Base-by-base conservation (phyloP, 345 rosid genomes). In the Hypericum androsaemum region DNA sequence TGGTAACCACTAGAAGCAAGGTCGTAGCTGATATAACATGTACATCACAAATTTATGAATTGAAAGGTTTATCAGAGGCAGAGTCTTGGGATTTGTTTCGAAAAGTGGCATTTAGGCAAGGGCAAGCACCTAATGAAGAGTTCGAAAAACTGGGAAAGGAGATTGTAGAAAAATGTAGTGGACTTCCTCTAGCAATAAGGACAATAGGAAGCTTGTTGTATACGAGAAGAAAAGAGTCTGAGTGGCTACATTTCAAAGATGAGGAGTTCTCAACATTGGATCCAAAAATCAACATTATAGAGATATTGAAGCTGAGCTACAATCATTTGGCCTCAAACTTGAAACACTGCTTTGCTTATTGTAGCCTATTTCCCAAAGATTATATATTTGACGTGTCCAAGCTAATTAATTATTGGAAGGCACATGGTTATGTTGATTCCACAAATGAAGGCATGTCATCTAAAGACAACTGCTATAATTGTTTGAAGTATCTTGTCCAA, bases 141-240 rank as follows among this genome's bases (percentile, higher is more conserved):
- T 46, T 62, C 0, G 42, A 37, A 14, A 32, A 16, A 38, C 54
- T 65, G 6, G 72, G 70, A 6, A 5, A 39, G n/a, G 55, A 67
- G 13, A 70, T 74, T 5, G 63, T 70, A 32, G 55, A 2, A 17
- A 74, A 70, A 38, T 74, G 79, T 3, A 41, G 47, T 0, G 67
- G 70, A 10, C 62, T 66, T 61, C 73, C 79, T 36, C 7, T 64
- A 40, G 72, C 66, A 0, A 32, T 67, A 1, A 66, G 7, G 13
- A 11, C 67, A 1, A 0, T 74, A 36, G 79, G 59, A 2, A 5
- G 64, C 7, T 39, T 60, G 7, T 37, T 74, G 8, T 52, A 10
- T 39, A 12, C 41, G 1, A 47, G 50, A 3, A 14, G 13, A 0
- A 47, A 55, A 11, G 64, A 54, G 39, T 7, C 11, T 6, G 37